phyloP scores from a whole-genome alignment of 1,284 basidiomycete species.

The Puccinia sorghi region DNA sequence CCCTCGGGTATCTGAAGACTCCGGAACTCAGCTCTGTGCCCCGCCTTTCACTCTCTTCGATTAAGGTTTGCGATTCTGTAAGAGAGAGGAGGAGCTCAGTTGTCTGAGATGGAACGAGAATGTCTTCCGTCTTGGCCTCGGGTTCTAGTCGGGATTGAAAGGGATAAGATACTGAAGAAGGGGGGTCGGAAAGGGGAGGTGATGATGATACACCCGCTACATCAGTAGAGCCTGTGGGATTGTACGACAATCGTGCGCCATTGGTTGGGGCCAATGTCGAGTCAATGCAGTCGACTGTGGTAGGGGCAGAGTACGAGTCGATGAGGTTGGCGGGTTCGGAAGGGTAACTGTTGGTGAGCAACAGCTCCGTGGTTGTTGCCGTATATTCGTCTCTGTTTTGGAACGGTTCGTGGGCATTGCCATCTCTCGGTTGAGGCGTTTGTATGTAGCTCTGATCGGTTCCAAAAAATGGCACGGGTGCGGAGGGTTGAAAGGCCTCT shows the following conservation, averaged over 20 bases:
- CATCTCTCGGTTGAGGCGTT: neutral
- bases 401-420: neutral
- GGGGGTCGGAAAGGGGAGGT: slow-evolving; percentile 14
- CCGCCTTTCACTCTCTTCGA: neutral
- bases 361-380: neutral
- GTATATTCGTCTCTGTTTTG: neutral
- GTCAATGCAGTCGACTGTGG: neutral
- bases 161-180: slow-evolving; percentile 10
- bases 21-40: neutral
- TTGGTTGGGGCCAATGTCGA: neutral
- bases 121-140: neutral
- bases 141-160: slow-evolving; percentile 1
- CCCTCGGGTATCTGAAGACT: neutral
- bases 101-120: slow-evolving; percentile 14
- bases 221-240: slow-evolving; percentile 1
- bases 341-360: slow-evolving; percentile 4
- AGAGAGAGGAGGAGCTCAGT: neutral
- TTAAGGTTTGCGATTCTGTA: neutral
- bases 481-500: neutral
- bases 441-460: neutral
- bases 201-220: slow-evolving; percentile 27
- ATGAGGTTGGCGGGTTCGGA: neutral
- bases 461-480: neutral
- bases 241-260: neutral
- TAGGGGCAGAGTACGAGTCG: neutral